Base-by-base conservation (phyloP, 352 stramenopile species). In the Hyaloperonospora arabidopsidis region DNA sequence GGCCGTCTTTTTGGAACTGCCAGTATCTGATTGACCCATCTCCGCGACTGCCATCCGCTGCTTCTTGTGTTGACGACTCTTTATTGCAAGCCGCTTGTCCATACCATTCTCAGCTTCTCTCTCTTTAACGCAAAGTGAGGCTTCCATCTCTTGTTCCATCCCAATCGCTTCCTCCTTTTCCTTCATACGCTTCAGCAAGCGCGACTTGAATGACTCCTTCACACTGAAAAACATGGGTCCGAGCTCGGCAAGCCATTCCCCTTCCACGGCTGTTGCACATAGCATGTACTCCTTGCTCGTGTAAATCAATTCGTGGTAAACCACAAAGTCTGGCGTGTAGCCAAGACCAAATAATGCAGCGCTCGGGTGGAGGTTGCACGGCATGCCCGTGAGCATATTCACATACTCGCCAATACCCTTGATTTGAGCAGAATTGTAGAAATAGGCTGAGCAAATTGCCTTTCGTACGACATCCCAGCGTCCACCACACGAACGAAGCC, bases 401-500 rank as follows among this genome's bases (percentile, higher is more conserved):
- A 98, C 95, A 70, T 99, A 99, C 70, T 99, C 95, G 22, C 96
- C 96, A 52, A 99, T 98, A 17, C 95, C 96, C 75, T 99, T 99
- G 67, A 99, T 98, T 62, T 98, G 95, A 11, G 95, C 96, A 44
- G 87, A 95, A 61, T 99, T 98, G 89, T 98, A 98, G 61, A 99
- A 99, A 72, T 99, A 99, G 12, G 95, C 96, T 17, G 95, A 98
- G 73, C 97, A 99, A 63, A 99, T 98, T 0, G 95, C 90, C 73
- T 98, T 98, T 29, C 97, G 87, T 36, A 99, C 92, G 2, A 97
- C 82, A 75, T 99, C 96, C 96, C 96, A 99, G 39, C 84, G 81
- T 29, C 86, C 89, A 41, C 84, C 88, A 60, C 90, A 97, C 25
- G 79, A 96, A 10, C 76, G 71, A 50, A 96, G 77, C n/a, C 79